A percentile compares a stretch with the other conserved stretches of the same genome.
These are phyloP conservation scores for Vachellia collinsii DNA, from an alignment of 306 rosid genomes.

Conservation along the genomic window DNA sequence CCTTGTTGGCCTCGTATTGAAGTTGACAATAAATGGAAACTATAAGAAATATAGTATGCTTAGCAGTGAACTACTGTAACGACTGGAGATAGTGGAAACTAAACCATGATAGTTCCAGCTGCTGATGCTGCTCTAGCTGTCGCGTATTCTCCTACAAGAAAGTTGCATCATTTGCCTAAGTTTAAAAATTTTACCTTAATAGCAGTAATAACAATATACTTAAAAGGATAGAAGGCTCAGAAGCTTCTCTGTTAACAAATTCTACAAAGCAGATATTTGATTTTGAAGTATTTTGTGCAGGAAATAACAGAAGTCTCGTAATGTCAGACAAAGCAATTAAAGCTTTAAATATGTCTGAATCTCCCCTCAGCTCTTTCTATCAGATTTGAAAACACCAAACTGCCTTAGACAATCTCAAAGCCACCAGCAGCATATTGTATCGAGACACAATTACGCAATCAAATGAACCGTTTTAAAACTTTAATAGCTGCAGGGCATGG, in stretches of 20 bases:
- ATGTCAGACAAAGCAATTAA: not conserved
- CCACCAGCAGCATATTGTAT: no score
- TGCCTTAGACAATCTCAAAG: conserved; percentile 1
- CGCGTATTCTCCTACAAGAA: conserved; percentile 79
- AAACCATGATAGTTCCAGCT: conserved; percentile 92
- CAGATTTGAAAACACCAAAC: not conserved
- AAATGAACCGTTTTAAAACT: not conserved
- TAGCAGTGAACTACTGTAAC: conserved; percentile 8
- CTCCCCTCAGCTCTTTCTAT: not conserved
- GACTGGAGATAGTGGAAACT: not conserved
- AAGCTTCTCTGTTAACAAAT: not conserved
- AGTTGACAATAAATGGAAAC: conserved; percentile 23
- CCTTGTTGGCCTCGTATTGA: conserved; percentile 1
- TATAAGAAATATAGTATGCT: not conserved
- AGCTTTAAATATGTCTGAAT: no score
- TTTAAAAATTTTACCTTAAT: not conserved
- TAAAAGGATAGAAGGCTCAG: not conserved
- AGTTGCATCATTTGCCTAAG: conserved; percentile 29
- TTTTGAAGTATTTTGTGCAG: not conserved
- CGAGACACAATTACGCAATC: no score
- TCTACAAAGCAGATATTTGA: not conserved
- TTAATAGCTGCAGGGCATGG: not conserved
- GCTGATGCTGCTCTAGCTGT: conserved; percentile 91
- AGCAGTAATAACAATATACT: not conserved
- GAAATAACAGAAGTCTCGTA: conserved; percentile 1